These are phyloP conservation scores for Ceratobasidium sp. DNA, from an alignment of 1,284 basidiomycete genomes.

Conservation along the genomic window DNA sequence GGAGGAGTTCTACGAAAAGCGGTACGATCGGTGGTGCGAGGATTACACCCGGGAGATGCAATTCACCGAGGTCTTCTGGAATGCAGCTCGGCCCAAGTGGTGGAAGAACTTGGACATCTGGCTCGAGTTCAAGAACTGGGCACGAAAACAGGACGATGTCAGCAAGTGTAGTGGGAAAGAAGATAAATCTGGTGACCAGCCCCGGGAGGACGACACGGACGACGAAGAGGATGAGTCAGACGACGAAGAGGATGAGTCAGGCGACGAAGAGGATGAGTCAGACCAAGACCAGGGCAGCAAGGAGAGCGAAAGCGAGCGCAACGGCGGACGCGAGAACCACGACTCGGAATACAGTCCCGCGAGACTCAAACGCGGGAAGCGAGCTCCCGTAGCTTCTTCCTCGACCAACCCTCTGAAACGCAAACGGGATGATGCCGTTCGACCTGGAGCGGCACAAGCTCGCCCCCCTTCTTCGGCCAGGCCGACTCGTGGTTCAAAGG, in stretches of 20 bases:
- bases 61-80: not conserved
- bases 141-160: not conserved
- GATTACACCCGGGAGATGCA: not conserved
- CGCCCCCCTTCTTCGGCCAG: too few species aligned
- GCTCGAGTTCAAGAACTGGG: not conserved
- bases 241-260: not conserved
- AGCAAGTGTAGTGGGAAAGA: not conserved
- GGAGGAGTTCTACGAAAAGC: not conserved
- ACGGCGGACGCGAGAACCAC: not conserved
- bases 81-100: not conserved
- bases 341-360: not conserved
- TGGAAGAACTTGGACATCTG: not conserved
- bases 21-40: not conserved
- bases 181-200: not conserved
- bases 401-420: too few species aligned
- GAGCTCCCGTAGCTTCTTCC: too few species aligned
- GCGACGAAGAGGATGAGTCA: not conserved
- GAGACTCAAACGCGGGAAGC: too few species aligned
- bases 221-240: not conserved
- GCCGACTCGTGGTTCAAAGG: too few species aligned
- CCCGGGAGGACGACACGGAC: not conserved
- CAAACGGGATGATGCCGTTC: too few species aligned
- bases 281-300: too few species aligned
- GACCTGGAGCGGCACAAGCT: too few species aligned
- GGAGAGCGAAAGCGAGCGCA: not conserved